Evolutionary conservation across 164 flowering plant genomes (phyloP).

Genomic region (Magnolia officinalis): DNA sequence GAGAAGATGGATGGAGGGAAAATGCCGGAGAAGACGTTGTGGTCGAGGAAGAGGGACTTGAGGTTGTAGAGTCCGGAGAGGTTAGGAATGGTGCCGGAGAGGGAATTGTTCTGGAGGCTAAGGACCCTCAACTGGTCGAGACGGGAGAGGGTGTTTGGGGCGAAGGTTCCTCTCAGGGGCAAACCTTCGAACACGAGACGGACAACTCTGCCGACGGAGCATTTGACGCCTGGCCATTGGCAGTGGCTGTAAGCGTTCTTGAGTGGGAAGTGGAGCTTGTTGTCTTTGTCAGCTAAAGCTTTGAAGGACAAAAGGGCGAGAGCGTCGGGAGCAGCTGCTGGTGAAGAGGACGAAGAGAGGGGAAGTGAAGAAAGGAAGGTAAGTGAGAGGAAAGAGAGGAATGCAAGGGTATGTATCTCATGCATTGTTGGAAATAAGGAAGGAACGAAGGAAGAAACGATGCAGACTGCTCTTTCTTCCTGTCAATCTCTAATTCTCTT

Average conservation of each 20-base stretch:
- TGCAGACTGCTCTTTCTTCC: neutral
- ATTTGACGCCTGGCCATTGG: conserved; percentile 65
- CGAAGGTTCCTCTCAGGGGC: conserved; percentile 48
- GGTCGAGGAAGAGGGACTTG: conserved; percentile 64
- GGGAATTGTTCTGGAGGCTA: conserved; percentile 70
- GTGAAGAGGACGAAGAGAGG: conserved; percentile 2
- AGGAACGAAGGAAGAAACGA: no score
- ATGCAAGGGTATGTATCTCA: neutral
- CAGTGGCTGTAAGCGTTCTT: conserved; percentile 33
- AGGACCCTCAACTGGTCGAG: conserved; percentile 80
- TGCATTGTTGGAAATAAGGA: neutral
- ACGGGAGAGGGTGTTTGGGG: conserved; percentile 40
- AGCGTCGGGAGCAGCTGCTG: conserved; percentile 38
- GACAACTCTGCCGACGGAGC: conserved; percentile 38
- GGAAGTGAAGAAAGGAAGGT: neutral
- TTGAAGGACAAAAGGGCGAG: conserved; percentile 58
- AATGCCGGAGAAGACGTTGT: conserved; percentile 65
- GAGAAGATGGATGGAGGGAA: conserved; percentile 60
- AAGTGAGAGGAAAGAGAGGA: conserved; percentile 2
- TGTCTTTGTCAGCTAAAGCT: conserved; percentile 46
- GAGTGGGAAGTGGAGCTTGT: conserved; percentile 41
- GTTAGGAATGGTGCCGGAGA: conserved; percentile 79
- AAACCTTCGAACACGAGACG: conserved; percentile 48
- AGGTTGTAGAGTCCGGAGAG: conserved; percentile 59
- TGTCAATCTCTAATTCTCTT: neutral